Base-by-base conservation (phyloP, 2,329 filamentous ascomycete species). In the Rosellinia necatrix region DNA sequence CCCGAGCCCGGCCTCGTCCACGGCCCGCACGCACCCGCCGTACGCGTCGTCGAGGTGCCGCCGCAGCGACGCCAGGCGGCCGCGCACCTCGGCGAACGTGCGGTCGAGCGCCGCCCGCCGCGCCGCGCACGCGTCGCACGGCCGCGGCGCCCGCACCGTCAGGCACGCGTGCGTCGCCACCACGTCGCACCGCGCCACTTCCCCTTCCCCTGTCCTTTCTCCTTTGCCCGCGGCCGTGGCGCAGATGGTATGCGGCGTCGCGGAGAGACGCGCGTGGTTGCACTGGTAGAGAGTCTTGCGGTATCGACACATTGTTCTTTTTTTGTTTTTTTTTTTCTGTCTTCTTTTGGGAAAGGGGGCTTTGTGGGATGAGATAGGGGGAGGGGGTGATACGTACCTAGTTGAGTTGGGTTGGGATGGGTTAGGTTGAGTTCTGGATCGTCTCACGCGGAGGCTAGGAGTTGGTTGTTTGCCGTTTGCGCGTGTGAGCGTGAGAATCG, bases 291-390 rank as follows among this genome's bases (percentile, higher is more conserved):
- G 49, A 1, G 58, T 57, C 37, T 63, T 64, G n/a, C 64, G 60
- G 62, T 67, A 64, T 13, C 27, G 49, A 42, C 69, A 71, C 69
- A 71, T 71, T 15, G n/a, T n/a, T n/a, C n/a, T n/a, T n/a, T n/a
- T n/a, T n/a, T n/a, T n/a, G n/a, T n/a, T n/a, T n/a, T n/a, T n/a
- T n/a, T n/a, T n/a, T n/a, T n/a, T n/a, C n/a, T n/a, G n/a, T n/a
- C n/a, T n/a, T n/a, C n/a, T n/a, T n/a, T n/a, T n/a, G n/a, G n/a
- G n/a, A n/a, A n/a, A n/a, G n/a, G n/a, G n/a, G n/a, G n/a, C n/a
- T n/a, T n/a, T n/a, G n/a, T n/a, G n/a, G n/a, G n/a, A n/a, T n/a
- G n/a, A n/a, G n/a, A n/a, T n/a, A n/a, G n/a, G n/a, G n/a, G n/a
- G n/a, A n/a, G n/a, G n/a, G n/a, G n/a, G n/a, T n/a, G n/a, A n/a